Evolutionary conservation across 352 stramenopile genomes (phyloP).

Genomic region (Pythium oligandrum): DNA sequence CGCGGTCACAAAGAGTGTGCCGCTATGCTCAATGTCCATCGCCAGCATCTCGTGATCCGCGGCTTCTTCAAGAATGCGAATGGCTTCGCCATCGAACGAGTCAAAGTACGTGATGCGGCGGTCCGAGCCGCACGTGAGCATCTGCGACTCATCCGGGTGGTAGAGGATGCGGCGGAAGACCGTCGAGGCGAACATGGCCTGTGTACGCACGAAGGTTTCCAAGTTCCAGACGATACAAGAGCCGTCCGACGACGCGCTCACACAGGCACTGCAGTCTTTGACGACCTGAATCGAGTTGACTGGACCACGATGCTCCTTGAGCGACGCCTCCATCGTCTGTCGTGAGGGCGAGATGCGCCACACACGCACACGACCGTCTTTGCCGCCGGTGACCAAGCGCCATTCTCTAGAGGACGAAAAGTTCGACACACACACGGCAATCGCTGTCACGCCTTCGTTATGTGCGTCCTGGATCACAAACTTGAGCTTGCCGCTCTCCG

Average conservation of each 20-base stretch:
- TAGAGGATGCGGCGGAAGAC: conserved; percentile 93
- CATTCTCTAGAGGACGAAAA: conserved; percentile 50
- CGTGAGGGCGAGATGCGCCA: conserved; percentile 91
- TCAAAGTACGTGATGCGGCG: conserved; percentile 97
- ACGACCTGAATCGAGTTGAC: conserved; percentile 90
- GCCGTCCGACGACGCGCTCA: conserved; percentile 73
- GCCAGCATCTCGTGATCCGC: conserved; percentile 88
- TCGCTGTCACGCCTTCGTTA: conserved; percentile 91
- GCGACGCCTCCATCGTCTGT: conserved; percentile 93
- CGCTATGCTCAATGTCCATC: conserved; percentile 90
- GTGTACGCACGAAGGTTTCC: conserved; percentile 86
- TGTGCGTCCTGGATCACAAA: conserved; percentile 97
- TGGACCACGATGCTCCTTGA: conserved; percentile 93
- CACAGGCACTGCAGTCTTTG: conserved; percentile 64
- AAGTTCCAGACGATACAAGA: conserved; percentile 98
- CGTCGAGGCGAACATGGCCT: conserved; percentile 95
- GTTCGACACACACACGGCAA: conserved; percentile 86
- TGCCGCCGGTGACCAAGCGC: conserved; percentile 92
- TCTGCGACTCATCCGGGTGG: conserved; percentile 95
- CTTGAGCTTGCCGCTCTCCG: conserved; percentile 94
- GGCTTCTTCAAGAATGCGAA: conserved; percentile 92
- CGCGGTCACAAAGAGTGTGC: conserved; percentile 90
- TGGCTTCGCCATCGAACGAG: conserved; percentile 91
- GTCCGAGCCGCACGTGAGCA: conserved; percentile 94
- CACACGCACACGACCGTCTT: conserved; percentile 91